These are phyloP conservation scores for Schoenoplectus tabernaemontani DNA, from an alignment of 202 grass and related monocot species.

Conservation along the genomic window DNA sequence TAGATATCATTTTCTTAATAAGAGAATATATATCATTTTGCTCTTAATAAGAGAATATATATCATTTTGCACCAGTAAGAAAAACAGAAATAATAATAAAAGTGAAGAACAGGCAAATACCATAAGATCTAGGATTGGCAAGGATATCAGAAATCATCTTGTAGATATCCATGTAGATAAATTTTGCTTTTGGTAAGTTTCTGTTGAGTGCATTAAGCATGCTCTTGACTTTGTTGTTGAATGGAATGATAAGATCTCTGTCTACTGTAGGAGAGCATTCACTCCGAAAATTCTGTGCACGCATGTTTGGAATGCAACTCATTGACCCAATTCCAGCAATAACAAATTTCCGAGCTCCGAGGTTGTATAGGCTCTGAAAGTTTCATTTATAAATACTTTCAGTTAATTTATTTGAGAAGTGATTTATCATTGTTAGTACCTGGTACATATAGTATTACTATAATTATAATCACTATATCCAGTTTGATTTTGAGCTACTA, in stretches of 20 bases:
- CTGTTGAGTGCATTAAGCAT: conserved; percentile 63
- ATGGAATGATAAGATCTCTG: conserved; percentile 58
- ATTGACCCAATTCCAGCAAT: conserved; percentile 79
- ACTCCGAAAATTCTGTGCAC: conserved; percentile 38
- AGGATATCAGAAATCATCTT: conserved; percentile 72
- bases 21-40: neutral
- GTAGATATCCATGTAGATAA: conserved; percentile 82
- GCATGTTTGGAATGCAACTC: conserved; percentile 96
- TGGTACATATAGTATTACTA: neutral
- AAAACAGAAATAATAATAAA: neutral
- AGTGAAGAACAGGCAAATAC: conserved; percentile 18
- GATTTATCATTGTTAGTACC: neutral
- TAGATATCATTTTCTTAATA: too few species aligned
- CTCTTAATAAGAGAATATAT: neutral
- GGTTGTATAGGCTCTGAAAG: conserved; percentile 59
- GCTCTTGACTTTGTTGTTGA: conserved; percentile 71
- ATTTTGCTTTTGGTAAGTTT: conserved; percentile 50
- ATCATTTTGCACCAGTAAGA: neutral
- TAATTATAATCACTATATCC: neutral
- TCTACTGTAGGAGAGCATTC: conserved; percentile 73
- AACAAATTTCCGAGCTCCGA: conserved; percentile 62
- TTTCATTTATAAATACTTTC: neutral
- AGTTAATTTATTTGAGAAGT: neutral
- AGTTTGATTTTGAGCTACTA: neutral
- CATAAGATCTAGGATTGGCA: conserved; percentile 44